A percentile compares a stretch with the other conserved stretches of the same genome.
These are phyloP conservation scores for Astathelohania contejeani DNA, from an alignment of 371 early-diverging fungal genomes.

Conservation along the genomic window DNA sequence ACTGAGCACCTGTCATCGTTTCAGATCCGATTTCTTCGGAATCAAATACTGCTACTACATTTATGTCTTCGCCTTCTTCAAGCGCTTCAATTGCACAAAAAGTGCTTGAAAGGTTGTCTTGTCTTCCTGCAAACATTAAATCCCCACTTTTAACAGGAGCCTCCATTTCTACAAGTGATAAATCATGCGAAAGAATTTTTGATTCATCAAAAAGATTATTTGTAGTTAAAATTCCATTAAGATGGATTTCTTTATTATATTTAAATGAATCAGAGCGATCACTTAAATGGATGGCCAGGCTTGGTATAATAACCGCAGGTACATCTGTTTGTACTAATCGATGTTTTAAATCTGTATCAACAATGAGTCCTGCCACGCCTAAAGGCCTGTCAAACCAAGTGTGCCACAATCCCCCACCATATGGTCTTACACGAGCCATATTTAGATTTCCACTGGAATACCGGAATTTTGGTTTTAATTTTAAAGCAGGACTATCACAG, in stretches of 20 bases:
- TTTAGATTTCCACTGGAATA: constrained; percentile 63
- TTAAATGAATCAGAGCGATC: constrained; percentile 67
- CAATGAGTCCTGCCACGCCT: constrained; percentile 75
- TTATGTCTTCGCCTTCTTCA: constrained; percentile 58
- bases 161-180: constrained; percentile 73
- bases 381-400: constrained; percentile 94
- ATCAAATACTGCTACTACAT: constrained; percentile 73
- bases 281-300: constrained; percentile 74
- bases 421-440: constrained; percentile 62
- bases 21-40: constrained; percentile 87
- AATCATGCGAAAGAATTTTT: constrained; percentile 72
- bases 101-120: constrained; percentile 81
- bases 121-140: constrained; percentile 71
- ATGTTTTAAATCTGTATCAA: constrained; percentile 48
- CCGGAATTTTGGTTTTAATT: constrained; percentile 74
- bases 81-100: constrained; percentile 59
- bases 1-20: constrained; percentile 70
- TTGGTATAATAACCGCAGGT: constrained; percentile 75
- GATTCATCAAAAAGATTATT: constrained; percentile 1
- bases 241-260: constrained; percentile 76
- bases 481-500: constrained; percentile 82
- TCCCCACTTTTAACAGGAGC: constrained; percentile 71
- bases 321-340: constrained; percentile 38
- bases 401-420: constrained; percentile 75
- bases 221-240: constrained; percentile 63